Conservation (phyloP, 2,329 filamentous ascomycete species). For the Hyphodiscus sp. region DNA sequence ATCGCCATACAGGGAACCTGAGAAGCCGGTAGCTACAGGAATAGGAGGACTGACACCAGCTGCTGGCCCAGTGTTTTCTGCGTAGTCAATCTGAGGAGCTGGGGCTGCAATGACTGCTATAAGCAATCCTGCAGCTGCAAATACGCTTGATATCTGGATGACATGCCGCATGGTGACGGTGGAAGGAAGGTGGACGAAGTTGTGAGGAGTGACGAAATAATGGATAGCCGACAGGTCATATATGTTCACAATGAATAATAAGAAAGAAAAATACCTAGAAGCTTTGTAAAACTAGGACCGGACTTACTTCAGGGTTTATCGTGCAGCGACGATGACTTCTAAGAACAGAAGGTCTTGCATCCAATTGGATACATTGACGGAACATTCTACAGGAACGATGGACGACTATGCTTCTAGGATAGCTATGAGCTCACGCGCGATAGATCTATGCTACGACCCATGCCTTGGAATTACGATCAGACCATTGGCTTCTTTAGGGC, state of each 20-base stretch:
- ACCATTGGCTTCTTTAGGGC: too few relatives aligned
- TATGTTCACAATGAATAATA: not conserved
- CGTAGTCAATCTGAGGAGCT: conserved; percentile 33
- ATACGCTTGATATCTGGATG: conserved; percentile 1
- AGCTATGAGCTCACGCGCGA: too few relatives aligned
- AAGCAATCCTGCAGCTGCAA: conserved; percentile 10
- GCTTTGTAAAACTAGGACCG: not conserved
- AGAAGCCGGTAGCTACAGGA: conserved; percentile 32
- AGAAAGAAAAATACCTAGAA: not conserved
- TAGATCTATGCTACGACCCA: too few relatives aligned
- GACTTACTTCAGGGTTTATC: not conserved
- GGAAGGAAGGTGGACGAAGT: not conserved
- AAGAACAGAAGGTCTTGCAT: not conserved
- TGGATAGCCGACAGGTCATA: not conserved
- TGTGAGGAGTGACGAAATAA: not conserved
- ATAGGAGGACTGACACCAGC: conserved; percentile 35
- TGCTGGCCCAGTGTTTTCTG: conserved; percentile 37
- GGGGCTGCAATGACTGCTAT: conserved; percentile 10
- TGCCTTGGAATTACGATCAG: too few relatives aligned
- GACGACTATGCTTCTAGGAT: too few relatives aligned
- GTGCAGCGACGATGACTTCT: not conserved
- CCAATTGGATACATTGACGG: not conserved
- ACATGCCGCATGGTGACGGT: not conserved
- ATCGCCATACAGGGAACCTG: conserved; percentile 37
- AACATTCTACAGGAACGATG: too few relatives aligned